Evolutionary conservation across 192 early-diverging fungal genomes (phyloP), one percentile per base, ranked within the genome.

Genomic region (Rhizophagus clarus): DNA sequence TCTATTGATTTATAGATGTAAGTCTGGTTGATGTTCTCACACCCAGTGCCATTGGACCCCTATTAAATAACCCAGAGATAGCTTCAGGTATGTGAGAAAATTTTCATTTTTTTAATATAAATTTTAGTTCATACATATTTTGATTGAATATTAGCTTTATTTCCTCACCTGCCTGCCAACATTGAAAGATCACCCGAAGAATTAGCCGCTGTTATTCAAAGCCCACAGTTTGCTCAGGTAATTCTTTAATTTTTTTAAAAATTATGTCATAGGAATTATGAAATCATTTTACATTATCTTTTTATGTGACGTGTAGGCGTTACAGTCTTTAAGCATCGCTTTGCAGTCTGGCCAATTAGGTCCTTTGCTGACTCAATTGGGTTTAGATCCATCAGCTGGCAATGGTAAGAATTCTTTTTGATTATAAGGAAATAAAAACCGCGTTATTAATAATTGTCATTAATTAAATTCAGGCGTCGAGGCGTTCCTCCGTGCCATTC

Each of bases 331-430:
- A 63, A 87, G 83, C 49, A 77, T 81, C 15, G 88, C 88, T 24
- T 68, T 89, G 15, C 85, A 86, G 72, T 86, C 87, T 14, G 88
- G 88, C 8, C 86, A 89, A 74, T 76, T 89, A n/a, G 87, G 88
- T 1, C 86, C 88, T 14, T 63, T 89, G 1, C 67, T 88, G 80
- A 82, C 82, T 49, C 85, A 87, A 67, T 83, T 89, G 28, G 88
- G 88, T 3, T 67, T 89, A 17, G 87, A 87, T 78, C 73, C 86
- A 6, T 85, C 87, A 47, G 85, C 88, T 37, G 88, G 86, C 2
- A 81, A 81, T 77, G 81, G 87, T 86, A 83, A 73, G 67, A 29
- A 29, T 61, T 22, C 15, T 9, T 15, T n/a, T 40, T 37, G 34
- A 22, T 37, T 9, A 11, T 8, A 42, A 8, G 8, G 8, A 42